Evolutionary conservation across 768 basidiomycete genomes (phyloP), one percentile per base, ranked within the genome.

Genomic region (Rhodosporidiobolus odoratus): DNA sequence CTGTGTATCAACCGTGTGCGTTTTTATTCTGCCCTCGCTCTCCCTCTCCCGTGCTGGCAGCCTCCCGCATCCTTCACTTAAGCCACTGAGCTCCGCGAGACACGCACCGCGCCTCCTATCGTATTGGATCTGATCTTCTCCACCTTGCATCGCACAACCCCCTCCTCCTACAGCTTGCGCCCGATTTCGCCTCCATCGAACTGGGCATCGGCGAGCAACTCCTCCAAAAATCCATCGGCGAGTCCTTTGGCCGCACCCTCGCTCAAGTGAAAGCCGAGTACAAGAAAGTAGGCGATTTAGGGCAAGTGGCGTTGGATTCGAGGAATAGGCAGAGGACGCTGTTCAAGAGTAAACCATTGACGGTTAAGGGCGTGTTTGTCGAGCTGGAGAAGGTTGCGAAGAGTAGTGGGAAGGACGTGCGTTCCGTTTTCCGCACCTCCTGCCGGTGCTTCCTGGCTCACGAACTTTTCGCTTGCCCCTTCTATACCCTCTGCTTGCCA

Each of bases 201-300:
- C 85, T 99, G 3, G 96, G 96, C 40, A 94, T 98, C 67, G 96
- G 95, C 25, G 96, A 99, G 79, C 91, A 89, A 74, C 81, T 98
- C 27, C 84, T 99, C 45, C 85, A 96, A 78, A 98, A 97, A 77
- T 93, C 96, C 23, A 98, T 99, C 70, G 89, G 86, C 48, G 90
- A 96, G 78, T 92, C 92, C 6, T 95, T 93, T 0, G 96, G 95
- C n/a, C 85, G 96, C 66, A 92, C 87, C 73, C 79, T 86, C 47
- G 83, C 86, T 4, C 83, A 88, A 53, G 86, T 99, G 76, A 98
- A 97, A 78, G 86, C 88, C 9, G 95, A 97, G 76, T 83, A 97
- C 71, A 92, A 93, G 84, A 90, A 87, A 78, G 92, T 93, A 77
- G 96, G 96, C 45, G 96, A 99, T 78, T 82, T 99, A 12, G 96